Conservation (phyloP, 768 basidiomycete species). For the Dioszegia crocea region DNA sequence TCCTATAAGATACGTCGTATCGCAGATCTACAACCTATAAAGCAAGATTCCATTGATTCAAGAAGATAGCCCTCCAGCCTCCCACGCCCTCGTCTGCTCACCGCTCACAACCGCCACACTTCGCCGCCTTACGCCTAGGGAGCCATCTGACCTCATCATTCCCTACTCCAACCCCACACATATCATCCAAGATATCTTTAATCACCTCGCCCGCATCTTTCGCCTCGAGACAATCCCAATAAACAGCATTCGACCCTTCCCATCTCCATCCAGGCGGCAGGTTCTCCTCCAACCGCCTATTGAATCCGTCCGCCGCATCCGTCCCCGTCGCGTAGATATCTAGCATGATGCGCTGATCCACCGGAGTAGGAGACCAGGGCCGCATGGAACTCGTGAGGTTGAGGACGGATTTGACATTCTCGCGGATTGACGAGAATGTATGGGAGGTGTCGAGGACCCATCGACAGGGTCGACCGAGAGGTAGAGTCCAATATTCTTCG, state of each 20-base stretch:
- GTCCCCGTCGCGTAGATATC: slow-evolving; percentile 1
- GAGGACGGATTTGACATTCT: neutral
- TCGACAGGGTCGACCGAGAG: neutral
- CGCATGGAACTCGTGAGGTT: neutral
- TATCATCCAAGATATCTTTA: neutral
- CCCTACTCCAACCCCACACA: neutral
- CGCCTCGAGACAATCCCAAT: neutral
- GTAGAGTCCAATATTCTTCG: slow-evolving; percentile 6
- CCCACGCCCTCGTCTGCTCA: neutral
- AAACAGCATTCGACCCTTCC: neutral
- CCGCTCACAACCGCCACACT: neutral
- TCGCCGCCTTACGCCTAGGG: neutral
- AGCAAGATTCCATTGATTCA: neutral
- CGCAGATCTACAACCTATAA: neutral
- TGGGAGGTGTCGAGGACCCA: neutral
- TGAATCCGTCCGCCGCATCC: neutral
- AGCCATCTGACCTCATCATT: slow-evolving; percentile 7
- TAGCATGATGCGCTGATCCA: neutral
- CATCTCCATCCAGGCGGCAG: slow-evolving; percentile 8
- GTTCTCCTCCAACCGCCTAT: neutral
- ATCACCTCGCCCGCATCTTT: neutral
- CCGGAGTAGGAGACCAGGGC: neutral
- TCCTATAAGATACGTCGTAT: too few species aligned
- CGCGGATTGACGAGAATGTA: neutral
- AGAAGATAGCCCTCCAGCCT: neutral